Percentiles rank a stretch among this genome's conserved stretches.
These are phyloP conservation scores for Aureobasidium sp. DNA, from an alignment of 2,329 filamentous ascomycete species.

Conservation along the genomic window DNA sequence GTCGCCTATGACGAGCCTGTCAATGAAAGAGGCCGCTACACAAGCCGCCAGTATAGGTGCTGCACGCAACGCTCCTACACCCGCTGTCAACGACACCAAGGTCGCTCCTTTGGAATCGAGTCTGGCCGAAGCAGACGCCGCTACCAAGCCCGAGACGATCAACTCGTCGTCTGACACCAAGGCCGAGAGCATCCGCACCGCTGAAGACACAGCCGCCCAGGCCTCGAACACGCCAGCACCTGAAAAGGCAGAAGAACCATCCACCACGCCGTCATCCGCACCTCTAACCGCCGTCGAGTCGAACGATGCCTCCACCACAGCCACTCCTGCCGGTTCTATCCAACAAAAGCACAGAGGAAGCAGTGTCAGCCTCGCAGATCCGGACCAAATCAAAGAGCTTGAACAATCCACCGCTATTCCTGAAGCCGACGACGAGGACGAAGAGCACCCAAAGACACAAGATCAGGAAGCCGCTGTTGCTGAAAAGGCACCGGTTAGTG, in stretches of 20 bases:
- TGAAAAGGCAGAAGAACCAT: not conserved
- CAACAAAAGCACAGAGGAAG: conserved; percentile 20
- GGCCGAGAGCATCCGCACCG: conserved; percentile 19
- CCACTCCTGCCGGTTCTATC: conserved; percentile 8
- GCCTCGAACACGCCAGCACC: not conserved
- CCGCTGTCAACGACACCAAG: conserved; percentile 12
- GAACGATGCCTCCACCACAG: not conserved
- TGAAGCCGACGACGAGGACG: conserved; percentile 21
- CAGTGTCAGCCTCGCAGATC: conserved; percentile 19
- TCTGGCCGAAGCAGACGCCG: not conserved
- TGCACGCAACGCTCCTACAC: conserved; percentile 12
- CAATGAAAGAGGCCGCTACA: conserved; percentile 23
- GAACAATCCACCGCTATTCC: conserved; percentile 23
- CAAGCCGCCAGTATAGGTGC: conserved; percentile 18
- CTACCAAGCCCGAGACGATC: conserved; percentile 21
- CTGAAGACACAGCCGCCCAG: conserved; percentile 14
- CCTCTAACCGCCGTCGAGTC: conserved; percentile 7
- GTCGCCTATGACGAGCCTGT: conserved; percentile 22
- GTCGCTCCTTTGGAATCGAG: conserved; percentile 15
- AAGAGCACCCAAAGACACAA: conserved; percentile 17
- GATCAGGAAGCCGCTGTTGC: conserved; percentile 22
- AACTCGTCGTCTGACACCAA: conserved; percentile 21
- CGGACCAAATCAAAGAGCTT: conserved; percentile 26
- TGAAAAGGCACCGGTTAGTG: conserved; percentile 28
- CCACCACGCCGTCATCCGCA: not conserved